phyloP scores from a whole-genome alignment of 2,329 filamentous ascomycete species.

The Cladosporium sp. region DNA sequence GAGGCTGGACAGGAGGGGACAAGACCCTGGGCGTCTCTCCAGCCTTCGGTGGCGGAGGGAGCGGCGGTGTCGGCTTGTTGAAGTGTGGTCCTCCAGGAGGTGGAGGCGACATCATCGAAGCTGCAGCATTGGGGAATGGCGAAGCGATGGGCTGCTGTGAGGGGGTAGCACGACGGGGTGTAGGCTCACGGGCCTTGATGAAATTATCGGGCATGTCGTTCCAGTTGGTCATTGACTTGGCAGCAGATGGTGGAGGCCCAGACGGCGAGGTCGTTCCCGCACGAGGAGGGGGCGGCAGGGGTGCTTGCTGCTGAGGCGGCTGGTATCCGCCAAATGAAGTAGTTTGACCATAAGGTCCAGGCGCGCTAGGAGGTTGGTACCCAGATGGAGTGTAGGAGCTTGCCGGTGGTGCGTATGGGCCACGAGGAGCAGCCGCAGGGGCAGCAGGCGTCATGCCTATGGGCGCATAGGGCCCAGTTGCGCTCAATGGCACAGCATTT shows the following conservation, averaged over 20 bases:
- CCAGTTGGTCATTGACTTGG: slow-evolving; percentile 75
- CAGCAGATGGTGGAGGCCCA: slow-evolving; percentile 61
- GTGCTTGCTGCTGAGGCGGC: slow-evolving; percentile 37
- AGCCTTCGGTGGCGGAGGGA: slow-evolving; percentile 81
- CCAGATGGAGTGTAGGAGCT: slow-evolving; percentile 30
- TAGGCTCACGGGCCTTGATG: slow-evolving; percentile 56
- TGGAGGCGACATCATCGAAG: slow-evolving; percentile 50
- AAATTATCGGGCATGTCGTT: slow-evolving; percentile 89
- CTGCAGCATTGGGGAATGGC: slow-evolving; percentile 66
- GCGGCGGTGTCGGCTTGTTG: slow-evolving; percentile 63
- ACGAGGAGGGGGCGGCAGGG: slow-evolving; percentile 58
- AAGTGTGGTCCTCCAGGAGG: slow-evolving; percentile 52
- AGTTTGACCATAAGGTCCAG: slow-evolving; percentile 28
- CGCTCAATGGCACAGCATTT: slow-evolving; percentile 22
- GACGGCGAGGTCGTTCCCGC: slow-evolving; percentile 63
- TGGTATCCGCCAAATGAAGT: slow-evolving; percentile 43
- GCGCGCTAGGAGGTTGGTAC: slow-evolving; percentile 43
- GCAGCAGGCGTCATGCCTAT: slow-evolving; percentile 33
- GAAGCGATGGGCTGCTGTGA: slow-evolving; percentile 59
- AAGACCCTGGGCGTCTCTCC: slow-evolving; percentile 63
- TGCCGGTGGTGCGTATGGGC: slow-evolving; percentile 48
- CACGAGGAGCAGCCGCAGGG: slow-evolving; percentile 32
- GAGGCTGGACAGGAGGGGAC: slow-evolving; percentile 62
- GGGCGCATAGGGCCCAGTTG: slow-evolving; percentile 7
- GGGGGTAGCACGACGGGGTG: slow-evolving; percentile 70